phyloP scores from a whole-genome alignment of 768 basidiomycete species.

The Termitomyces sp. region DNA sequence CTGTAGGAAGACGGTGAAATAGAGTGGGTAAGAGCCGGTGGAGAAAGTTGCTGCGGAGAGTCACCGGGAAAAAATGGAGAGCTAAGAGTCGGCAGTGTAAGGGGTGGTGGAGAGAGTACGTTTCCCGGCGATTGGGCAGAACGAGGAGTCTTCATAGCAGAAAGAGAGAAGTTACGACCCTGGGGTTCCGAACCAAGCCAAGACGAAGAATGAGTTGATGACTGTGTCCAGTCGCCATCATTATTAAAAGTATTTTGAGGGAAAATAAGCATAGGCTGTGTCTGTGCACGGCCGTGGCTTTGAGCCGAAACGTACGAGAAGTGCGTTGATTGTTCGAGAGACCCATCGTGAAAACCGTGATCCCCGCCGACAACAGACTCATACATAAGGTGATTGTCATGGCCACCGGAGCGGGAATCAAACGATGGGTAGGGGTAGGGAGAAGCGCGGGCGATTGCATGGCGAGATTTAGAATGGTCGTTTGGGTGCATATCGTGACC shows the following conservation, averaged over 20 bases:
- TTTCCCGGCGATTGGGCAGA: constrained; percentile 7
- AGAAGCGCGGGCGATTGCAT: constrained; percentile 19
- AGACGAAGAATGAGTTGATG: constrained; percentile 5
- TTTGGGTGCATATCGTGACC: constrained; percentile 20
- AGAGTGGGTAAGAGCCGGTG: constrained; percentile 18
- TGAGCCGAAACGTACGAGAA: constrained; percentile 8
- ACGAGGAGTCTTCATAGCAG: constrained; percentile 3
- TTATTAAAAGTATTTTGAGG: background rate
- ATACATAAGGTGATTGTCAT: constrained; percentile 4
- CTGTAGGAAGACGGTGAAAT: constrained; percentile 19
- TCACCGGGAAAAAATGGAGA: constrained; percentile 51
- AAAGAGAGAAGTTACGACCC: background rate
- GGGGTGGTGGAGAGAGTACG: constrained; percentile 14
- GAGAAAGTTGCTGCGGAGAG: constrained; percentile 24
- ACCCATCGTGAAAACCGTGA: constrained; percentile 1
- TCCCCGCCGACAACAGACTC: background rate
- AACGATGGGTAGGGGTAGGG: constrained; percentile 8
- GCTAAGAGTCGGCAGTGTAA: constrained; percentile 46
- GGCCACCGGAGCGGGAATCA: constrained; percentile 1
- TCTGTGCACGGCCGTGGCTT: constrained; percentile 4
- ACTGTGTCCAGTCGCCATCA: constrained; percentile 7
- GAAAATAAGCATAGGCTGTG: constrained; percentile 5
- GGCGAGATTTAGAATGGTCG: constrained; percentile 22
- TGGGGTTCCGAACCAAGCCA: constrained; percentile 11
- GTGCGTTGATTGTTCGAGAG: background rate